Percentiles rank a stretch among this genome's conserved stretches.
Conservation (phyloP, 371 early-diverging fungal genomes). For the Haplosporangium sp. region DNA sequence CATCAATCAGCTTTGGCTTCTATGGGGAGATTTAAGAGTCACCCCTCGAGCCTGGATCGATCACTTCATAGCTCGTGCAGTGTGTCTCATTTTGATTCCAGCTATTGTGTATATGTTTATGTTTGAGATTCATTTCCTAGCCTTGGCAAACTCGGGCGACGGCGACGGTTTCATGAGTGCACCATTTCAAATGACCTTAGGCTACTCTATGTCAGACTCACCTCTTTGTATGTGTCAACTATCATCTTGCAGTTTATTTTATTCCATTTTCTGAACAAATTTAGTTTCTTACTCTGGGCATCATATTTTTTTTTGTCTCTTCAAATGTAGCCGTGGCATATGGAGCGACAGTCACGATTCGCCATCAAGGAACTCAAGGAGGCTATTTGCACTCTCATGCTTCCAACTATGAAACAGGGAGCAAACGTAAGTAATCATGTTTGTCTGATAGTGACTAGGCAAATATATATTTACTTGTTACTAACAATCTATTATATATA, state of each 20-base stretch:
- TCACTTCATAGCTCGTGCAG: slow-evolving; percentile 72
- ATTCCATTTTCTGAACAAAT: too few relatives aligned
- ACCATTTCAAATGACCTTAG: slow-evolving; percentile 76
- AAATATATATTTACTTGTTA: too few relatives aligned
- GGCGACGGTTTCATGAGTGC: slow-evolving; percentile 87
- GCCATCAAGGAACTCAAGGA: slow-evolving; percentile 77
- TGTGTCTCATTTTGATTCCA: slow-evolving; percentile 87
- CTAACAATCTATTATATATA: too few relatives aligned
- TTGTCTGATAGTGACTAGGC: too few relatives aligned
- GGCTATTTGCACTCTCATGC: slow-evolving; percentile 92
- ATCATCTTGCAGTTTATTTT: too few relatives aligned
- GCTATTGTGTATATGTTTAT: slow-evolving; percentile 78
- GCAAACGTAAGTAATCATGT: slow-evolving; percentile 67
- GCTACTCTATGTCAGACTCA: slow-evolving; percentile 55
- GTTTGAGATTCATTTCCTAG: slow-evolving; percentile 88
- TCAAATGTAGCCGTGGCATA: slow-evolving; percentile 79
- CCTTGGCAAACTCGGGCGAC: slow-evolving; percentile 75
- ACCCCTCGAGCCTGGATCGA: slow-evolving; percentile 44
- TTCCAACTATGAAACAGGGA: slow-evolving; percentile 82
- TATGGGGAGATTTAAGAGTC: slow-evolving; percentile 77
- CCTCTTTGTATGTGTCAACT: slow-evolving; percentile 16
- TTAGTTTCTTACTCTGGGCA: not conserved
- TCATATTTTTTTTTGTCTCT: too few relatives aligned
- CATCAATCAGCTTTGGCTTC: slow-evolving; percentile 88
- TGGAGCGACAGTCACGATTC: slow-evolving; percentile 81